A percentile compares a stretch with the other conserved stretches of the same genome.
These are phyloP conservation scores for Candida ascalaphidarum DNA, from an alignment of 805 yeast species.

Conservation along the genomic window DNA sequence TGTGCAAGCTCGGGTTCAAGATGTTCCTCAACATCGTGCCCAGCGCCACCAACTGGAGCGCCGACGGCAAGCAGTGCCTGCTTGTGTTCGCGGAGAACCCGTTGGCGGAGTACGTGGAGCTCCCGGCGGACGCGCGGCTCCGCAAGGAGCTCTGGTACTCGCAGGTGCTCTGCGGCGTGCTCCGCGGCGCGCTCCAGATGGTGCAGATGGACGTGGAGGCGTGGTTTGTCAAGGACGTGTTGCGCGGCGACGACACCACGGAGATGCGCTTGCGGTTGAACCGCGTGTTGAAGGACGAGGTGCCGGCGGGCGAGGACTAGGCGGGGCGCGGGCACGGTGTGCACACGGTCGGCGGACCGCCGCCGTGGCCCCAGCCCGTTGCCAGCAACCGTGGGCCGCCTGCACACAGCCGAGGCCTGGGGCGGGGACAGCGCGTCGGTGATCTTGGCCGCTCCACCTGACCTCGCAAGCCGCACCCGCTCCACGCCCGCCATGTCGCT, in stretches of 20 bases:
- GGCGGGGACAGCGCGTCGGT: too few relatives aligned
- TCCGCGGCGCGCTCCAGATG: constrained; percentile 91
- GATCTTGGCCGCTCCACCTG: too few relatives aligned
- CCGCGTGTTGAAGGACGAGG: constrained; percentile 79
- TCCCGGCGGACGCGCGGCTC: constrained; percentile 73
- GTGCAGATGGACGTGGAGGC: constrained; percentile 90
- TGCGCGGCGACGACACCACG: constrained; percentile 77
- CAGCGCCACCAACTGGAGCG: constrained; percentile 62
- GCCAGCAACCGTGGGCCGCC: too few relatives aligned
- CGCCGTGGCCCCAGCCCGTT: too few relatives aligned
- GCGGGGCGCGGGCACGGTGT: background rate
- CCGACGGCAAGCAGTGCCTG: constrained; percentile 67
- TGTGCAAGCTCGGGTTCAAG: constrained; percentile 83
- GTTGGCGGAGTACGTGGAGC: constrained; percentile 87
- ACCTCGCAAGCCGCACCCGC: too few relatives aligned
- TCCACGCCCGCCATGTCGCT: too few relatives aligned
- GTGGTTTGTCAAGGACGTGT: constrained; percentile 65
- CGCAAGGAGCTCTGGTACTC: constrained; percentile 82
- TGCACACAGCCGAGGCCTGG: too few relatives aligned
- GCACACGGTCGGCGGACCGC: too few relatives aligned
- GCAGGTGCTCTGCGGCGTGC: constrained; percentile 80
- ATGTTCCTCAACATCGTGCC: constrained; percentile 83
- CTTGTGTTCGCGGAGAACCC: constrained; percentile 79
- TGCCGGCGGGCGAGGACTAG: constrained; percentile 93
- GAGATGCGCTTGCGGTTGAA: constrained; percentile 69